A percentile compares a stretch with the other conserved stretches of the same genome.
phyloP scores from a whole-genome alignment of 73 alveolate species.

The Paramecium pentaurelia region DNA sequence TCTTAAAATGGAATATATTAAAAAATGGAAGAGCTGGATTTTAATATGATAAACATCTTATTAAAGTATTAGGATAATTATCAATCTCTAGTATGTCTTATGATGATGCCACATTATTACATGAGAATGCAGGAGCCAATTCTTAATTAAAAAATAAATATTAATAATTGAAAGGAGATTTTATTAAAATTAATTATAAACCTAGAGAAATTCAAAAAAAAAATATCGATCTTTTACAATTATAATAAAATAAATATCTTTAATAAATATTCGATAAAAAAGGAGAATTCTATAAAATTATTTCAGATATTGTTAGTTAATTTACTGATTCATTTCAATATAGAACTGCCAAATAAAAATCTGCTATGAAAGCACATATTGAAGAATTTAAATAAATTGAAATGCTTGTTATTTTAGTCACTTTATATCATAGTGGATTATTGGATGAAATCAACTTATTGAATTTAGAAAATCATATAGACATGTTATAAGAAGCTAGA shows the following conservation, averaged over 20 bases:
- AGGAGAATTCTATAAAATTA: conserved; percentile 48
- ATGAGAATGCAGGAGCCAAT: conserved; percentile 1
- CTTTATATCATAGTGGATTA: conserved; percentile 54
- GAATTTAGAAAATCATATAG: conserved; percentile 15
- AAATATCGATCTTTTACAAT: not conserved
- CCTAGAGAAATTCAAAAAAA: not conserved
- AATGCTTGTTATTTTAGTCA: conserved; percentile 26
- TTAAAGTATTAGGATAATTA: not conserved
- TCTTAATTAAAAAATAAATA: not conserved
- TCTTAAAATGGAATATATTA: not conserved
- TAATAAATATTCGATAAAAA: not conserved
- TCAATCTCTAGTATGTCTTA: not conserved
- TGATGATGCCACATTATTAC: conserved; percentile 13
- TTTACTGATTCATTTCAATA: conserved; percentile 49
- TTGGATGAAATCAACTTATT: not conserved
- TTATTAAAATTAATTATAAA: not conserved
- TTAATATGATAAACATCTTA: not conserved
- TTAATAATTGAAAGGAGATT: not conserved
- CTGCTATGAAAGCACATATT: conserved; percentile 43
- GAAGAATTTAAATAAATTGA: conserved; percentile 28
- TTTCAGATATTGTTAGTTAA: not conserved
- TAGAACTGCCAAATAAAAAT: conserved; percentile 26
- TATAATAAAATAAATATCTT: not conserved
- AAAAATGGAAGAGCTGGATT: conserved; percentile 16
- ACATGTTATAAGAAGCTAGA: conserved; percentile 46